phyloP scores from a whole-genome alignment of 176 grass and related monocot genomes.

The Bromus sterilis region DNA sequence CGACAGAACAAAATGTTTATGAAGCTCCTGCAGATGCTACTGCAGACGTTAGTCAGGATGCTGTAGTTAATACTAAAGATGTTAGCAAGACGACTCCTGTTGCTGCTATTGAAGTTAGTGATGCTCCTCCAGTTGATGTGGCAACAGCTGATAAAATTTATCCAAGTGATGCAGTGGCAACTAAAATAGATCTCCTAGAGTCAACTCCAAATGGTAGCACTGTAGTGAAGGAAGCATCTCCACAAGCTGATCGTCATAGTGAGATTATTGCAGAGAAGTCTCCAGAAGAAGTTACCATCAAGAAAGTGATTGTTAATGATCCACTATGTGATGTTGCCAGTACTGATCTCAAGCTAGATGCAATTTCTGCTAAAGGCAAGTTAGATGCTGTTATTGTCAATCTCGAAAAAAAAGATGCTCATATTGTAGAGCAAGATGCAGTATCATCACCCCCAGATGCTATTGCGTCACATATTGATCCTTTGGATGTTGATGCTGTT shows the following conservation, averaged over 20 bases:
- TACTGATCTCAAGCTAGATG: constrained; percentile 14
- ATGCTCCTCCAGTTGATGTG: constrained; percentile 16
- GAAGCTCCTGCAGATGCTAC: not conserved
- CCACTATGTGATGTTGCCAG: not conserved
- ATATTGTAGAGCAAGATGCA: constrained; percentile 1
- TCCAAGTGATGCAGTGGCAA: constrained; percentile 12
- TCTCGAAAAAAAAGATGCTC: too few relatives aligned
- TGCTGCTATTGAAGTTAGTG: constrained; percentile 23
- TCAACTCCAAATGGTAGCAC: constrained; percentile 1
- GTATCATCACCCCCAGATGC: not conserved
- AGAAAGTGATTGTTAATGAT: constrained; percentile 13
- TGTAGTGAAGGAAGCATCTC: constrained; percentile 18
- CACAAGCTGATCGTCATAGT: not conserved
- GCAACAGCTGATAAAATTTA: constrained; percentile 23
- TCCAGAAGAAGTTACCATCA: constrained; percentile 2
- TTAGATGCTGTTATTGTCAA: not conserved
- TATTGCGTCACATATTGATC: not conserved
- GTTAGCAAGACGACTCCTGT: constrained; percentile 10
- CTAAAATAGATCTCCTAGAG: constrained; percentile 12
- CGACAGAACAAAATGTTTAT: constrained; percentile 3
- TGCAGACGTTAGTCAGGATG: constrained; percentile 1
- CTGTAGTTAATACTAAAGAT: not conserved
- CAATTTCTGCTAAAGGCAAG: not conserved
- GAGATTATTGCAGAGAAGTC: constrained; percentile 1
- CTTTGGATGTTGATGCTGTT: not conserved